phyloP scores from a whole-genome alignment of 208 protist genomes.

The Leishmania braziliensis region DNA sequence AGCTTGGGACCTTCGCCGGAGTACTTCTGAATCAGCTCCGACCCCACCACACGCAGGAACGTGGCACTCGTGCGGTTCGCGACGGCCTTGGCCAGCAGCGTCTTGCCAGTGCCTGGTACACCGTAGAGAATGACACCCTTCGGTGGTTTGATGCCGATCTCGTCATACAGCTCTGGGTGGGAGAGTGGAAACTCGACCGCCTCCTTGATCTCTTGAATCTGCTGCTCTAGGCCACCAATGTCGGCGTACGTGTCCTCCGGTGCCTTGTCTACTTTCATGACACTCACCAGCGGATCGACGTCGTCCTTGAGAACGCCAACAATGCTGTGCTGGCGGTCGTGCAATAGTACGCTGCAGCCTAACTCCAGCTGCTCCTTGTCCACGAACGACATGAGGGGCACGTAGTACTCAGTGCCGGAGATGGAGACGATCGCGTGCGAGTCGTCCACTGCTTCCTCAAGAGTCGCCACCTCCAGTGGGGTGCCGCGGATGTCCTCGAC shows the following conservation, averaged over 20 bases:
- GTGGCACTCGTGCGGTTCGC: constrained; percentile 99
- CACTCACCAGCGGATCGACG: constrained; percentile 98
- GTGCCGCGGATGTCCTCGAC: constrained; percentile 98
- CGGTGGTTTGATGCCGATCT: constrained; percentile 99
- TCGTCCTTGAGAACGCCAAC: constrained; percentile 99
- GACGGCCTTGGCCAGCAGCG: constrained; percentile 99
- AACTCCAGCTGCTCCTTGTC: constrained; percentile 99
- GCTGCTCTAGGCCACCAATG: constrained; percentile 99
- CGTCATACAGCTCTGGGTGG: constrained; percentile 99
- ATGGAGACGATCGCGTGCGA: constrained; percentile 99
- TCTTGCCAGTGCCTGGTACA: constrained; percentile 98
- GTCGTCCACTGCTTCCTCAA: constrained; percentile 99
- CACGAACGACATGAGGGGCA: constrained; percentile 99
- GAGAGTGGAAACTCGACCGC: constrained; percentile 99
- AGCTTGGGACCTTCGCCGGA: constrained; percentile 99
- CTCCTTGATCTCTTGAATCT: constrained; percentile 99
- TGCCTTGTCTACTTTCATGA: constrained; percentile 99
- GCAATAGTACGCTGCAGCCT: constrained; percentile 96
- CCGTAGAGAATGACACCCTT: constrained; percentile 99
- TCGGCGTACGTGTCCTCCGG: constrained; percentile 99
- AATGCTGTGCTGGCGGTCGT: constrained; percentile 96
- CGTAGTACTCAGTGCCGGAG: constrained; percentile 98
- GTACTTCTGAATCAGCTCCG: constrained; percentile 99
- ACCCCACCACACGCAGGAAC: constrained; percentile 99
- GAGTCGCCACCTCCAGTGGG: constrained; percentile 97